Evolutionary conservation across 31 red algal genomes (phyloP).

Genomic region (Endocladia muricata): DNA sequence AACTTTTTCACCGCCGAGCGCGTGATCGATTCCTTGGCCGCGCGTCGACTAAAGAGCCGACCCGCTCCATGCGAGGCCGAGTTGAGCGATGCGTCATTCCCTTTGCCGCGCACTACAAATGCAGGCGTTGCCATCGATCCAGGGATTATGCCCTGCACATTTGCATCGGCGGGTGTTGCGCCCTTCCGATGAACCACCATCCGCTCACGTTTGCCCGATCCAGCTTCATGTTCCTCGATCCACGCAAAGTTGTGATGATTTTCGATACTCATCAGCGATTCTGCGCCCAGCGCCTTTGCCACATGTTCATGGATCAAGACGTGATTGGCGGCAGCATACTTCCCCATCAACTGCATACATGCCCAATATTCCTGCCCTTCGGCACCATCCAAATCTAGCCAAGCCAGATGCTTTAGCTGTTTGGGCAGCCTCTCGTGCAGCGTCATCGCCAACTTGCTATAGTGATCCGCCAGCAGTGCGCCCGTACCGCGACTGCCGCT

Average conservation of each 20-base stretch:
- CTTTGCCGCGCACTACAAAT: conserved; percentile 1
- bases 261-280: not conserved
- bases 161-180: not conserved
- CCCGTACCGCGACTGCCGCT: not conserved
- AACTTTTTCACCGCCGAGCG: not conserved
- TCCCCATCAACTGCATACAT: not conserved
- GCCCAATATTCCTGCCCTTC: not conserved
- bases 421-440: not conserved
- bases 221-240: no score
- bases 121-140: not conserved
- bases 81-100: not conserved
- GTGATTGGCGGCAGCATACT: not conserved
- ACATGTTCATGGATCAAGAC: not conserved
- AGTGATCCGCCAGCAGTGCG: not conserved
- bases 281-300: not conserved
- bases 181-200: conserved; percentile 14
- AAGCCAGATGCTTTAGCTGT: not conserved
- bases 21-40: not conserved
- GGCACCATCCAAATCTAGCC: not conserved
- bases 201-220: no score
- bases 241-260: conserved; percentile 16
- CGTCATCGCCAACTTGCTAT: not conserved
- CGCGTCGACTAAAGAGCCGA: not conserved
- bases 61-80: conserved; percentile 7
- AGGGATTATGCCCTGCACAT: not conserved